Percentiles rank a stretch among this genome's conserved stretches.
Conservation (phyloP, 768 basidiomycete genomes). For the Mycena pura region DNA sequence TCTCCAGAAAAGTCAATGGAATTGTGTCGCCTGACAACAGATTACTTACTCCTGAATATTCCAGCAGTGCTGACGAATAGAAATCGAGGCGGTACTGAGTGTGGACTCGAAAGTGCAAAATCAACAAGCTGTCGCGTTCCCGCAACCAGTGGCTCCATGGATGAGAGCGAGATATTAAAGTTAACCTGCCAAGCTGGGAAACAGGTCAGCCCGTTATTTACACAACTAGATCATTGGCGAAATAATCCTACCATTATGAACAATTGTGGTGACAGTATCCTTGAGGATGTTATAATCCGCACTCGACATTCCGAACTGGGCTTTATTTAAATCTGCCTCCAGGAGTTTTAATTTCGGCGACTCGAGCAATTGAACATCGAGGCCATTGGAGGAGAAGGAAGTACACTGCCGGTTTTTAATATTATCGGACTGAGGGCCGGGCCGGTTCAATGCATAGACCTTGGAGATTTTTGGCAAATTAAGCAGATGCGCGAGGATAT, state of each 20-base stretch:
- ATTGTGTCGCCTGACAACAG: background rate
- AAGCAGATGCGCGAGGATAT: slow-evolving; percentile 35
- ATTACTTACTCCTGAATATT: slow-evolving; percentile 37
- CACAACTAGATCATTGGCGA: background rate
- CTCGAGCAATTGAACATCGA: slow-evolving; percentile 28
- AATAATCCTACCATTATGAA: slow-evolving; percentile 38
- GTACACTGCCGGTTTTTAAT: slow-evolving; percentile 37
- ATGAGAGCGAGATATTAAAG: slow-evolving; percentile 39
- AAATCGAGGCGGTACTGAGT: slow-evolving; percentile 33
- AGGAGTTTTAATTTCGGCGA: slow-evolving; percentile 34
- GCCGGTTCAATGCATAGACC: slow-evolving; percentile 40
- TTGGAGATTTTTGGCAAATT: slow-evolving; percentile 14
- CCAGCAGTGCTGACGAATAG: slow-evolving; percentile 42
- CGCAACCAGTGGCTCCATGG: slow-evolving; percentile 38
- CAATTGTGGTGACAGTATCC: slow-evolving; percentile 32
- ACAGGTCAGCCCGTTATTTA: background rate
- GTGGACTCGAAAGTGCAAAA: slow-evolving; percentile 37
- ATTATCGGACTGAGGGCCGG: slow-evolving; percentile 26
- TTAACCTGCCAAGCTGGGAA: slow-evolving; percentile 43
- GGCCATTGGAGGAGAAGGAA: slow-evolving; percentile 31
- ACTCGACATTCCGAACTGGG: slow-evolving; percentile 13
- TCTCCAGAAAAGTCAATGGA: background rate
- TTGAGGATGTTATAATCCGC: slow-evolving; percentile 27
- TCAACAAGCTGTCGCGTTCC: slow-evolving; percentile 41
- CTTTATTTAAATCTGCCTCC: slow-evolving; percentile 26